phyloP scores from a whole-genome alignment of 192 early-diverging fungal species.

The Rhizophagus sp. region DNA sequence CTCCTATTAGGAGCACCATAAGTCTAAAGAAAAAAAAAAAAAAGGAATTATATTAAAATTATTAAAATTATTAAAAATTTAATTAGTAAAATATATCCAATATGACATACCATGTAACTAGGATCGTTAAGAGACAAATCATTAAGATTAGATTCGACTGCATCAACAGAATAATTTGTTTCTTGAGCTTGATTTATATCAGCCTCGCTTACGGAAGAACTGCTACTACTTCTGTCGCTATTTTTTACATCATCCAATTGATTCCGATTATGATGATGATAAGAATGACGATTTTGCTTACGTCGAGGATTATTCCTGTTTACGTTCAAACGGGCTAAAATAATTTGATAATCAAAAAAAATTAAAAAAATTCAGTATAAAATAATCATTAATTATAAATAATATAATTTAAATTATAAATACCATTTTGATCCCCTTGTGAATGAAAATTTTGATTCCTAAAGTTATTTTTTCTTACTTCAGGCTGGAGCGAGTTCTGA shows the following conservation, averaged over 20 bases:
- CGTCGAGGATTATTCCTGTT: background rate
- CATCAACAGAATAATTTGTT: background rate
- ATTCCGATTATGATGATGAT: background rate
- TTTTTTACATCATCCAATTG: background rate
- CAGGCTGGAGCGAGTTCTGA: constrained; percentile 24
- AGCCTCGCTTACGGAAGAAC: background rate
- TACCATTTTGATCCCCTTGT: constrained; percentile 13
- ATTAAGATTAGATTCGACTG: background rate
- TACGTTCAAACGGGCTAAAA: background rate
- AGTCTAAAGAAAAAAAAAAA: background rate
- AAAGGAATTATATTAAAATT: too few relatives aligned
- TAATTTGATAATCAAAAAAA: background rate
- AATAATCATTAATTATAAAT: background rate
- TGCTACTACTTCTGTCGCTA: background rate
- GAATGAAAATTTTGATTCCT: background rate
- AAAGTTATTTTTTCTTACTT: background rate
- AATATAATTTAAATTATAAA: background rate
- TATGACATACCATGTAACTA: background rate
- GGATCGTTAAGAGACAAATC: constrained; percentile 1
- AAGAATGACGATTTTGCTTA: background rate
- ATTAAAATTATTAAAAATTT: too few relatives aligned
- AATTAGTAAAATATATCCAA: background rate
- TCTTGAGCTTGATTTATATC: background rate
- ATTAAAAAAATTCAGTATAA: background rate
- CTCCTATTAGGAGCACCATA: constrained; percentile 20